Evolutionary conservation across 2,329 filamentous ascomycete species (phyloP).

Genomic region (Nothophoma quercina): DNA sequence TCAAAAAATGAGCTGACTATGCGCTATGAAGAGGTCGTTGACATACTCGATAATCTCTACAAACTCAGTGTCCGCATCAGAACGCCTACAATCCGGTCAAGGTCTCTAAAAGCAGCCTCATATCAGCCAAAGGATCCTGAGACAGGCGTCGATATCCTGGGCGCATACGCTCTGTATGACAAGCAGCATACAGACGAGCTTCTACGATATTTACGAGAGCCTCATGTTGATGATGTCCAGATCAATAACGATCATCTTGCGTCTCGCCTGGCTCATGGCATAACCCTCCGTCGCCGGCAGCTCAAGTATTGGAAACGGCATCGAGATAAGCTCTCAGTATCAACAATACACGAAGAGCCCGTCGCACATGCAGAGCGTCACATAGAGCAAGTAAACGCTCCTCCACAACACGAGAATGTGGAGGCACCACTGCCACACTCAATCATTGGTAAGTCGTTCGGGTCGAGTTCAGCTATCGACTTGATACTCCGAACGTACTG

Average conservation of each 20-base stretch:
- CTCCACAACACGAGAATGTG: constrained; percentile 22
- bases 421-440: constrained; percentile 20
- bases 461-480: too few relatives aligned
- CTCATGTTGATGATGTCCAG: constrained; percentile 12
- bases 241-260: constrained; percentile 32
- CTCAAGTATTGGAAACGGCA: constrained; percentile 51
- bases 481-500: too few relatives aligned
- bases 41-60: constrained; percentile 50
- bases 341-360: constrained; percentile 33
- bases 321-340: constrained; percentile 44
- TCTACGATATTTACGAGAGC: constrained; percentile 31
- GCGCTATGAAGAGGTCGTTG: constrained; percentile 47
- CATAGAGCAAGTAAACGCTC: constrained; percentile 11
- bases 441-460: constrained; percentile 2
- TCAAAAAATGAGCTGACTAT: constrained; percentile 43
- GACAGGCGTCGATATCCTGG: constrained; percentile 45
- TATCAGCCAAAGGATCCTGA: constrained; percentile 46
- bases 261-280: constrained; percentile 36
- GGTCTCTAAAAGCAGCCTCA: constrained; percentile 46
- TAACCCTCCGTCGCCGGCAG: constrained; percentile 47
- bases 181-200: constrained; percentile 40
- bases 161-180: constrained; percentile 43
- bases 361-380: neutral
- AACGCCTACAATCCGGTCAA: constrained; percentile 42
- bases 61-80: constrained; percentile 49